These are phyloP conservation scores for Phytophthora pinifolia DNA, from an alignment of 352 stramenopile species.

Conservation along the genomic window DNA sequence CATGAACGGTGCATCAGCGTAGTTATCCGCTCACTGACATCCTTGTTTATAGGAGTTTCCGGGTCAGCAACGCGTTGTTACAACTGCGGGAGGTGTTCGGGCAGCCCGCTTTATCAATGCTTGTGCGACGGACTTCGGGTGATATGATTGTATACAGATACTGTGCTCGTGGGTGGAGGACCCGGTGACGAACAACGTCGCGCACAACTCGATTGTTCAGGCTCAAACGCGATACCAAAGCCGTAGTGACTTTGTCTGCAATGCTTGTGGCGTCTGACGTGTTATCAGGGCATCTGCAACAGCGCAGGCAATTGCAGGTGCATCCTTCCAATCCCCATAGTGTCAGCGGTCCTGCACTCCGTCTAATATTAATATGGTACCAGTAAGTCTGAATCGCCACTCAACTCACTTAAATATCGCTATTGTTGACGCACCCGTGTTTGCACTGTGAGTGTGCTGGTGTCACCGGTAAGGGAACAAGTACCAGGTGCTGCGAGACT, in stretches of 20 bases:
- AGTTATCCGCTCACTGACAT: background rate
- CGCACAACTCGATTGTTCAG: slow-evolving; percentile 49
- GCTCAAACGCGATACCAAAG: slow-evolving; percentile 63
- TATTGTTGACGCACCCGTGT: slow-evolving; percentile 22
- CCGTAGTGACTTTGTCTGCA: background rate
- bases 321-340: slow-evolving; percentile 48
- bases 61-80: slow-evolving; percentile 50
- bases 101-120: slow-evolving; percentile 47
- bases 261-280: background rate
- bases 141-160: slow-evolving; percentile 57
- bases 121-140: slow-evolving; percentile 51
- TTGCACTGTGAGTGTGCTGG: slow-evolving; percentile 38
- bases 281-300: slow-evolving; percentile 54
- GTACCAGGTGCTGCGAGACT: slow-evolving; percentile 48
- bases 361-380: too few relatives aligned
- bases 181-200: slow-evolving; percentile 42
- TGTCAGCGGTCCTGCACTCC: slow-evolving; percentile 35
- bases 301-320: slow-evolving; percentile 55
- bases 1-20: background rate
- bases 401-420: background rate
- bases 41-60: slow-evolving; percentile 27
- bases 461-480: slow-evolving; percentile 34
- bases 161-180: slow-evolving; percentile 78
- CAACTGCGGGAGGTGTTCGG: slow-evolving; percentile 54
- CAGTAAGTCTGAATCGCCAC: background rate